phyloP scores from a whole-genome alignment of 2,329 filamentous ascomycete species.

The Pseudogymnoascus sp. region DNA sequence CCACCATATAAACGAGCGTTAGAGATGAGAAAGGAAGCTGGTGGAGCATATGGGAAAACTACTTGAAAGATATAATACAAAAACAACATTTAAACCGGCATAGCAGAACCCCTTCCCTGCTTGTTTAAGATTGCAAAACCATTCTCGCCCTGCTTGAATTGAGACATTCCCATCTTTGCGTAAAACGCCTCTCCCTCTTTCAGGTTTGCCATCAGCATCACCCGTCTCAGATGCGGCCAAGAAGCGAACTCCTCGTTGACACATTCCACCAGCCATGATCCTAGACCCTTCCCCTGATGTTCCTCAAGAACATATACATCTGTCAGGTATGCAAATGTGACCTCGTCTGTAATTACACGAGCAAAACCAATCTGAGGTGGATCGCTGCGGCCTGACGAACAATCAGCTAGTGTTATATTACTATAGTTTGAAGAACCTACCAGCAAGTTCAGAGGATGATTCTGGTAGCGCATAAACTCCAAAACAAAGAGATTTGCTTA shows the following conservation, averaged over 20 bases:
- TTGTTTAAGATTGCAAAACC: conserved; percentile 11
- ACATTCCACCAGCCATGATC: conserved; percentile 54
- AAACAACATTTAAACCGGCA: conserved; percentile 1
- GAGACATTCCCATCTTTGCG: conserved; percentile 19
- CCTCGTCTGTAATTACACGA: conserved; percentile 59
- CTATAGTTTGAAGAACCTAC: conserved; percentile 17
- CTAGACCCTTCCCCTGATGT: conserved; percentile 54
- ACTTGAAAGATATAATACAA: conserved; percentile 5
- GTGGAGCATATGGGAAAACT: conserved; percentile 47
- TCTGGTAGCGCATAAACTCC: conserved; percentile 41
- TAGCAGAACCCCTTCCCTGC: conserved; percentile 1
- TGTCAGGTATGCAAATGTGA: conserved; percentile 60
- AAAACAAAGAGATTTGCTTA: conserved; percentile 51
- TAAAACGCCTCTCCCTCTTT: conserved; percentile 19
- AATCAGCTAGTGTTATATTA: neutral
- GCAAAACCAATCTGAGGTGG: conserved; percentile 46
- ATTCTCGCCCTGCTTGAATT: conserved; percentile 15
- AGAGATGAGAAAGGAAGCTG: conserved; percentile 68
- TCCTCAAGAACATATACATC: conserved; percentile 57
- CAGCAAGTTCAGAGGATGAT: conserved; percentile 27
- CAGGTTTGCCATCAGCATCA: conserved; percentile 36
- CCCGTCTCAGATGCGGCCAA: conserved; percentile 51
- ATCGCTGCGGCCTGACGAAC: conserved; percentile 14
- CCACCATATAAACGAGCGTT: conserved; percentile 89
- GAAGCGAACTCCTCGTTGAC: conserved; percentile 46